Percentiles rank a stretch among this genome's conserved stretches.
phyloP scores from a whole-genome alignment of 1,284 basidiomycete genomes.

The Rhodotorula sp. region DNA sequence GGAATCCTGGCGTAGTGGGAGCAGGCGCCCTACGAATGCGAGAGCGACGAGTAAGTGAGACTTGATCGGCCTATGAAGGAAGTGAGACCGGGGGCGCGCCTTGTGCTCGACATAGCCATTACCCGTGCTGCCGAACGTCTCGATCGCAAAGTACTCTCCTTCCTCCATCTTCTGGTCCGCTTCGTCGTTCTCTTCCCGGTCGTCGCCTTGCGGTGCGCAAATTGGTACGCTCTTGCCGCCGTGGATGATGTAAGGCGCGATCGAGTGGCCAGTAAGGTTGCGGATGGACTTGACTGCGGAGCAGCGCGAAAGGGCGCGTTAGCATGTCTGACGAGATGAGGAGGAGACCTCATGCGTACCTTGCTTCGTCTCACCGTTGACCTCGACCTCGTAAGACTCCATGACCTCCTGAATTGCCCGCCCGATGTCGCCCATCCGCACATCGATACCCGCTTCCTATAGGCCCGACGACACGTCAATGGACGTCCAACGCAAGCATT shows the following conservation, averaged over 20 bases:
- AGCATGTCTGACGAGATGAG: too few relatives aligned
- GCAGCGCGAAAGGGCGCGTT: not conserved
- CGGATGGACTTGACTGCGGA: conserved; percentile 85
- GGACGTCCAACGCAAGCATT: rapidly evolving
- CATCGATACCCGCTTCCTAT: conserved; percentile 95
- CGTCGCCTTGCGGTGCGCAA: conserved; percentile 55
- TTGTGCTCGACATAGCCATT: conserved; percentile 85
- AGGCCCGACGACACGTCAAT: not conserved
- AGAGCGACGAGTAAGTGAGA: not conserved
- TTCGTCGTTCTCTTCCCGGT: conserved; percentile 58
- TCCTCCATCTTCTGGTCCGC: conserved; percentile 94
- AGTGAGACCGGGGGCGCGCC: not conserved
- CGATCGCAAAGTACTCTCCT: conserved; percentile 98
- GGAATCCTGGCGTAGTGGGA: conserved; percentile 86
- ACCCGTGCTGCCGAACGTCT: conserved; percentile 98
- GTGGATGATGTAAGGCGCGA: conserved; percentile 85
- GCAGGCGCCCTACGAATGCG: conserved; percentile 70
- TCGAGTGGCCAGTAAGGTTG: conserved; percentile 89
- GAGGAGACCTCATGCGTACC: conserved; percentile 57
- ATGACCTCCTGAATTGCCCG: conserved; percentile 96
- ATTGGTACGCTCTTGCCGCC: conserved; percentile 82
- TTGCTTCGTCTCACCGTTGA: conserved; percentile 77
- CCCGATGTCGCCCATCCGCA: conserved; percentile 87
- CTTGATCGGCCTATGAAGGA: too few relatives aligned
- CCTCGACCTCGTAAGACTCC: conserved; percentile 97